phyloP scores from a whole-genome alignment of 345 rosid species.

The Stellera chamaejasme region DNA sequence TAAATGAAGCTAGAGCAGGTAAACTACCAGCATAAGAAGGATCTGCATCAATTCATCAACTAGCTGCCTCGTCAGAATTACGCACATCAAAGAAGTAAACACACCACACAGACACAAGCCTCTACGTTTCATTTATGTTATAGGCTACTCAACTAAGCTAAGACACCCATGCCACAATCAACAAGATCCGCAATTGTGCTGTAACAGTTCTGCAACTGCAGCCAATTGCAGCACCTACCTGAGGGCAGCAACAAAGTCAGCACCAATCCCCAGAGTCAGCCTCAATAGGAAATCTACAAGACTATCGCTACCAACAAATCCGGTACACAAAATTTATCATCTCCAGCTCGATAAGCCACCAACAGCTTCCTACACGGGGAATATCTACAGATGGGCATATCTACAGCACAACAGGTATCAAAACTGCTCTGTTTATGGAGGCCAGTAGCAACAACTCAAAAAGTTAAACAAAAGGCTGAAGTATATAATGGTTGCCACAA shows the following conservation, averaged over 20 bases:
- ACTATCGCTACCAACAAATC: too few species aligned
- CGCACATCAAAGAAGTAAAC: too few species aligned
- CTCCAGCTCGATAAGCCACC: constrained; percentile 23
- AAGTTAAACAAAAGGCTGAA: constrained; percentile 28
- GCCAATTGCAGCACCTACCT: not conserved
- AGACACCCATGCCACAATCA: not conserved
- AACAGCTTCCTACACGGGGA: constrained; percentile 23
- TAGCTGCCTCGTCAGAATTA: too few species aligned
- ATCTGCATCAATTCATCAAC: too few species aligned
- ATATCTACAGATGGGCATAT: constrained; percentile 9
- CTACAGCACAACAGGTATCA: constrained; percentile 23
- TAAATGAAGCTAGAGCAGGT: too few species aligned
- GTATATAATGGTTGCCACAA: constrained; percentile 14
- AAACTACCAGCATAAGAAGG: too few species aligned
- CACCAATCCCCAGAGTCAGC: constrained; percentile 8
- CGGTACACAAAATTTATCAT: not conserved
- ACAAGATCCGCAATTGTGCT: not conserved
- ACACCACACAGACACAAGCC: too few species aligned
- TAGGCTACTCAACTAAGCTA: not conserved
- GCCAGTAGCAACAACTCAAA: constrained; percentile 31
- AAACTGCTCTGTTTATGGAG: constrained; percentile 39
- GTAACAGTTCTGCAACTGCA: too few species aligned
- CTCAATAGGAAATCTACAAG: too few species aligned
- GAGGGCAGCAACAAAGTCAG: constrained; percentile 10
- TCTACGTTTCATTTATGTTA: too few species aligned